These are phyloP conservation scores for Helminthosporium solani DNA, from an alignment of 2,329 filamentous ascomycete species.

Conservation along the genomic window DNA sequence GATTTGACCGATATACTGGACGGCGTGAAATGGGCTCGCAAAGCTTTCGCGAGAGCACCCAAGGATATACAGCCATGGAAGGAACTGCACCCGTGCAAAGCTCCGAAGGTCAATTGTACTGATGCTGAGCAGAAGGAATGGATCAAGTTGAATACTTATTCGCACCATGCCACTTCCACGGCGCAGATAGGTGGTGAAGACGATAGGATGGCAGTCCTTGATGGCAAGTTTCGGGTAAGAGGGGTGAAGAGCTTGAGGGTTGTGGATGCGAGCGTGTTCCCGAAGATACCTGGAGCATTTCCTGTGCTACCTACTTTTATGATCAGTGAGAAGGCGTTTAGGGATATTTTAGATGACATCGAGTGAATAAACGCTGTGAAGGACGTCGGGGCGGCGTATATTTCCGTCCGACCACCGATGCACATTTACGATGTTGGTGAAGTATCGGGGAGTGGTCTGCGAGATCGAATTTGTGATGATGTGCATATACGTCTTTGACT, in stretches of 20 bases:
- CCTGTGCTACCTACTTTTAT: constrained; percentile 56
- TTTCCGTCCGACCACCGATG: not conserved
- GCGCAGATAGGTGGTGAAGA: constrained; percentile 56
- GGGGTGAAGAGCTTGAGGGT: constrained; percentile 57
- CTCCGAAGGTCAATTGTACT: constrained; percentile 1
- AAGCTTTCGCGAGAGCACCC: constrained; percentile 19
- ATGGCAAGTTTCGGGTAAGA: constrained; percentile 54
- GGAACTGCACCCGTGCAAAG: constrained; percentile 3
- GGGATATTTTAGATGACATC: constrained; percentile 50
- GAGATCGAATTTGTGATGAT: not conserved
- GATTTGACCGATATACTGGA: constrained; percentile 57
- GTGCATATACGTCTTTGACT: not conserved
- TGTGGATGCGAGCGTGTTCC: constrained; percentile 36
- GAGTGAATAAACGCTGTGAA: too few species aligned
- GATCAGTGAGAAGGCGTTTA: constrained; percentile 62
- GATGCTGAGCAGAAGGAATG: constrained; percentile 6
- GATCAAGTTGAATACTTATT: constrained; percentile 3
- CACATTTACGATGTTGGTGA: not conserved
- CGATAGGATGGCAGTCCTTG: constrained; percentile 54
- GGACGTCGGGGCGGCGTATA: not conserved
- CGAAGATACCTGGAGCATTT: constrained; percentile 46
- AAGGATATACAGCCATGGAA: not conserved
- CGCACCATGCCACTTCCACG: constrained; percentile 59
- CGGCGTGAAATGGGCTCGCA: constrained; percentile 53
- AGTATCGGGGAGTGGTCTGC: not conserved